Evolutionary conservation across 2,329 filamentous ascomycete species (phyloP), one percentile per base, ranked within the genome.

Genomic region (Aphanoascus verrucosus): DNA sequence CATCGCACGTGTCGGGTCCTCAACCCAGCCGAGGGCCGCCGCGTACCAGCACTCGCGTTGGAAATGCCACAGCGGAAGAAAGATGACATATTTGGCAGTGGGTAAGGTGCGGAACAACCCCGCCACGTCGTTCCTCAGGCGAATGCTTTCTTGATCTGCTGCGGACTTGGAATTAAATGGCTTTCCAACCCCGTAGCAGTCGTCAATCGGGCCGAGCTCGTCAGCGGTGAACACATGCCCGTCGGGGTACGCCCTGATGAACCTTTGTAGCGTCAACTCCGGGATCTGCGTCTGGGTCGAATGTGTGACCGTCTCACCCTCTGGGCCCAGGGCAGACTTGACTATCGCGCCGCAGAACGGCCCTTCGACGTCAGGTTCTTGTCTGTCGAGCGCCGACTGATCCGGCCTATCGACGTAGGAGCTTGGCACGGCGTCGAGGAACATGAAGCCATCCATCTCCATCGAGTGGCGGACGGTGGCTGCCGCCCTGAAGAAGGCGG

Each of bases 171-270:
- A 41, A 23, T 53, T 38, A 3, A 51, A 57, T 5, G 23, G 49
- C 11, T 48, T 40, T 8, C 49, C 15, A 15, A 28, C 7, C 0
- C 31, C 12, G 9, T 35, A 35, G 6, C 38, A 38, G n/a, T 40
- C 32, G 66, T 69, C 56, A 0, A 72, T 49, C 8, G 66, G 62
- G 0, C 72, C 74, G 9, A 68, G 60, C 3, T 64, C 64, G 12
- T 69, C 70, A 31, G 73, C 74, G 47, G 71, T 72, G 56, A 76
- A 77, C 0, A 77, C 66, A 47, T 70, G 70, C 0, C 76, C 77
- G 7, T 65, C 61, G 0, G 75, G 75, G 53, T 78, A 73, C 1
- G 70, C 64, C 11, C 67, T 67, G 1, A 77, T 60, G 5, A 78
- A 66, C 1, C 63, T 64, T 0, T 65, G 61, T 1, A 78, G 62